Base-by-base conservation (phyloP, 2,329 filamentous ascomycete genomes). In the Aplosporella prunicola region DNA sequence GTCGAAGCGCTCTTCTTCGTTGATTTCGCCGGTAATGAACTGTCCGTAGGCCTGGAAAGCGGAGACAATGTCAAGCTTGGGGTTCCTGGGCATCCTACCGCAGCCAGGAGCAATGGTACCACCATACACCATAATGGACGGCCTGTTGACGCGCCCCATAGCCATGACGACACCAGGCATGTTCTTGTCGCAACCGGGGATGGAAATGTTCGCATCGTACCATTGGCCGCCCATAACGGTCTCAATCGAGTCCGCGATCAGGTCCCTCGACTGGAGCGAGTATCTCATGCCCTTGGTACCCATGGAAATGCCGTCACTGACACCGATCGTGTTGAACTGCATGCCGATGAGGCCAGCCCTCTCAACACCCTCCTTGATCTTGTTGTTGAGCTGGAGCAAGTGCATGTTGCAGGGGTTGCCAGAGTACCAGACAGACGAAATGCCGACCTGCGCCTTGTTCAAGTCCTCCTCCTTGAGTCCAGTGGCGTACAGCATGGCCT, bases 381-480 rank as follows among this genome's bases (percentile, higher is more conserved):
- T 68, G 60, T 81, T 72, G 57, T 84, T 93, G 43, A 98, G 76
- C 55, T 93, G 84, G 63, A 98, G 72, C 45, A 98, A 69, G 64
- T 98, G 91, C 89, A 95, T 98, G 68, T 98, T 98, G 72, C 91
- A 98, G 17, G 91, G 91, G 67, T 98, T 98, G 41, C 91, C 91
- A 51, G 86, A 82, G 66, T 89, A 95, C 91, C 91, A 98, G 43
- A 96, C 88, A 5, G 88, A 95, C 27, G 89, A 93, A 58, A 98
- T 96, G 49, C 91, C 91, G 50, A 98, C 81, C 69, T 98, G 93
- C 17, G 91, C 82, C 70, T 96, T 98, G 68, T 82, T 80, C 80
- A 96, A 84, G 62, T 94, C 88, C 40, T 74, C 72, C 56, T 93
- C 84, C 27, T 68, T 76, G 52, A 98, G 69, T 37, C 93, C 93